Evolutionary conservation across 305 asterid species (phyloP), one percentile per base, ranked within the genome.

Genomic region (Plantago lanceolata): DNA sequence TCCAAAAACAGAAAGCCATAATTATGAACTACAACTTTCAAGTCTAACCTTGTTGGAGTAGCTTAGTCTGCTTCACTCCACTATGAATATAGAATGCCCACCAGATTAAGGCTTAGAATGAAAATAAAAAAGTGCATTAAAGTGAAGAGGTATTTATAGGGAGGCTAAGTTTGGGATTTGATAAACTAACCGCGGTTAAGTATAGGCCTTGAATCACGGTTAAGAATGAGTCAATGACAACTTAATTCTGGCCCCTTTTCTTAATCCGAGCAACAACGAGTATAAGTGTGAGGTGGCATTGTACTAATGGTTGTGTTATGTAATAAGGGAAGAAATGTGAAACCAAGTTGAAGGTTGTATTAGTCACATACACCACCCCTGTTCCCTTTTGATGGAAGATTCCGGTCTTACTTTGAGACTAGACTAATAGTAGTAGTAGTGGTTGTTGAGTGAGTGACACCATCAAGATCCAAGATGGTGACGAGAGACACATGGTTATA

Each of bases 221-320:
- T 18, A 50, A 18, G 11, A 8, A 12, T n/a, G 55, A n/a, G 21
- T 50, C 21, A 50, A 50, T 50, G 55, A 17, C 28, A 24, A 31
- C 47, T 31, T 20, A 24, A 31, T 14, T 29, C 61, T 15, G 8
- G 26, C 28, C 19, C 31, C 6, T 19, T 28, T 52, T 8, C 21
- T 19, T 7, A 20, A 26, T 15, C 16, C 8, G 49, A 8, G 14
- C 13, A 3, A 47, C 31, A 5, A 21, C 3, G 15, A 26, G 8
- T 26, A 14, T 13, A n/a, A n/a, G n/a, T n/a, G 14, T 7, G 5
- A 73, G 77, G 81, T 79, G 79, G 79, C 78, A 67, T 8, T n/a
- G 6, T 28, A 2, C 20, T 29, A 79, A 62, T 73, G 81, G 81
- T 58, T 31, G 73, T 64, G 18, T 70, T 48, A 64, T 69, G 79